Evolutionary conservation across 2,329 filamentous ascomycete species (phyloP), one percentile per base, ranked within the genome.

Genomic region (Hymenoscyphus repandus): DNA sequence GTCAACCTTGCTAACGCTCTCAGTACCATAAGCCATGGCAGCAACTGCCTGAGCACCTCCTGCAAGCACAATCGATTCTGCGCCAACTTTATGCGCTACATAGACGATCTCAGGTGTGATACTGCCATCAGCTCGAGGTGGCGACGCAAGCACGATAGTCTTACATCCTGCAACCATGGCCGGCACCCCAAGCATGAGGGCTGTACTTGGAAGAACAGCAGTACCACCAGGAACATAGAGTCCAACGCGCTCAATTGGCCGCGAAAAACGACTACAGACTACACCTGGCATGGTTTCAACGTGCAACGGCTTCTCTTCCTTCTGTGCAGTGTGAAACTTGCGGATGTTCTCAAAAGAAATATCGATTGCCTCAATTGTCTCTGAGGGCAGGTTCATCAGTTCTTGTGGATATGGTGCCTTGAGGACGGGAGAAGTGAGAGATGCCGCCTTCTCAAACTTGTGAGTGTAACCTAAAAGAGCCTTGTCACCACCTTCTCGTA

Each of bases 271-370:
- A 56, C 89, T 95, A 74, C 93, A 99, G 27, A 93, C 77, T 3
- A 99, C 90, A 31, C 93, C 93, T 0, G 93, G 93, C 93, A 99
- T 99, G 1, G 93, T 99, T 74, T 97, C 92, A 6, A 99, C 89
- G 50, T 83, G 72, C 6, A 99, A 76, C 1, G 89, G 78, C 68
- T 90, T 87, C 22, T 88, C 82, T 59, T 95, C 89, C 64, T 86
- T 86, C 64, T 99, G 93, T 0, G 92, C 92, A 12, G 87, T 81
- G 72, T 99, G 93, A 76, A 99, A 99, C 63, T 86, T 89, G 62
- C 83, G 79, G 63, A 99, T 99, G 67, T 99, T 99, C 63, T 95
- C 88, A 63, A 87, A 97, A 0, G 90, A 96, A 33, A 88, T 71
- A 64, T 99, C 92, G 58, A 99, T 96, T n/a, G 93, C 92, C 63